Conservation (phyloP, 306 rosid species). For the Cyclanthera cordifolia region DNA sequence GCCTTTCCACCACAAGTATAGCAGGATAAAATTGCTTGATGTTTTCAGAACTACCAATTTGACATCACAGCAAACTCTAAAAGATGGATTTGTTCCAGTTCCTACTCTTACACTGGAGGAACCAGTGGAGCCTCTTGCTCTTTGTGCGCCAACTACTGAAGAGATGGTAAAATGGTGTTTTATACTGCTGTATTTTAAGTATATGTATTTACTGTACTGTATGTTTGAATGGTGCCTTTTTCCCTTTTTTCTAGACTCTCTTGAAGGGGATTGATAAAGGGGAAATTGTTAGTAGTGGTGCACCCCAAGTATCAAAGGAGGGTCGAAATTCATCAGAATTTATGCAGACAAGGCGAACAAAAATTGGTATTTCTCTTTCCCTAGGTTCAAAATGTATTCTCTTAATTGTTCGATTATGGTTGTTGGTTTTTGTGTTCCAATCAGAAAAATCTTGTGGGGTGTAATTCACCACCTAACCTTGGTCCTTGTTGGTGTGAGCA, state of each 20-base stretch:
- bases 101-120: slow-evolving; percentile 54
- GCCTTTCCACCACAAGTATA: slow-evolving; percentile 35
- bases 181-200: slow-evolving; percentile 10
- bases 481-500: slow-evolving; percentile 24
- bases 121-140: slow-evolving; percentile 66
- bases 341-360: slow-evolving; percentile 45
- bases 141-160: slow-evolving; percentile 46
- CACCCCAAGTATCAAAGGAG: slow-evolving; percentile 68
- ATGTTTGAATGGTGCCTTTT: slow-evolving; percentile 22
- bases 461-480: slow-evolving; percentile 13
- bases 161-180: slow-evolving; percentile 49
- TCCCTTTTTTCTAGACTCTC: slow-evolving; percentile 37
- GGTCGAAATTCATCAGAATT: slow-evolving; percentile 49
- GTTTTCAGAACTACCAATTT: slow-evolving; percentile 49
- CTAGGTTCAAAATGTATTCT: neutral
- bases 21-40: slow-evolving; percentile 64
- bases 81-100: slow-evolving; percentile 59
- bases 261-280: slow-evolving; percentile 84
- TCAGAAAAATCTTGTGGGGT: neutral
- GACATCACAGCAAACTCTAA: slow-evolving; percentile 26
- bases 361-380: slow-evolving; percentile 38
- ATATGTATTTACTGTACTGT: neutral
- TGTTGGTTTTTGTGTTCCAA: neutral
- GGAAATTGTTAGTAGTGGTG: slow-evolving; percentile 66
- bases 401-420: neutral